Evolutionary conservation across 441 rosid species (phyloP), one percentile per base, ranked within the genome.

Genomic region (Erodium trifolium): DNA sequence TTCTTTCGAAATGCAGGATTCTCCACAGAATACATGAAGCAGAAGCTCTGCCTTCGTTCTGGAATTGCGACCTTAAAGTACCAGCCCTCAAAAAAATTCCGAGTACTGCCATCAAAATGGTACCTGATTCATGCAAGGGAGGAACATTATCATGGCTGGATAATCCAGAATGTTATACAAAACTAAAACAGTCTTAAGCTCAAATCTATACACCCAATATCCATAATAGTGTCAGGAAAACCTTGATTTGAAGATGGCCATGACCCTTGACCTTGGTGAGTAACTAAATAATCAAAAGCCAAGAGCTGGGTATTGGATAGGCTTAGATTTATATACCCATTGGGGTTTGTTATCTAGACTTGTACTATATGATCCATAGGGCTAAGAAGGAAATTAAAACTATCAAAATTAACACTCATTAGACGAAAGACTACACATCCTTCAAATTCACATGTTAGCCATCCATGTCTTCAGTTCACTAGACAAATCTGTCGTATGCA

Each of bases 41-140:
- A 93, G 83, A 93, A 93, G 71, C 91, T 93, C 84, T 93, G 91
- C 66, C 55, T 86, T 71, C 75, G 75, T 81, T 91, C 92, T 34
- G 99, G 97, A 27, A 93, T 89, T 6, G 99, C 81, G 39, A 93
- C 89, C 77, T 83, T 93, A 68, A 93, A 93, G 78, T 93, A 91
- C 99, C 97, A 93, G 59, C 99, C 97, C 79, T 93, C 96, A 13
- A 93, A 93, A 77, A 91, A 93, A 59, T 71, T 81, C 59, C 96
- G 68, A 18, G 78, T 59, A 12, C 83, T 88, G 75, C 99, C 97
- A 81, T 93, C 96, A 69, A 85, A 93, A 82, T 93, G 99, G 78
- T 89, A 93, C 79, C 97, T 91, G 71, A 57, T 14, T 71, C 73
- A 53, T 55, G 43, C 18, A n/a, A 1, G 17, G 63, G 63, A 57